phyloP scores from a whole-genome alignment of 495 filamentous ascomycete species.

The Parmelia sp. region DNA sequence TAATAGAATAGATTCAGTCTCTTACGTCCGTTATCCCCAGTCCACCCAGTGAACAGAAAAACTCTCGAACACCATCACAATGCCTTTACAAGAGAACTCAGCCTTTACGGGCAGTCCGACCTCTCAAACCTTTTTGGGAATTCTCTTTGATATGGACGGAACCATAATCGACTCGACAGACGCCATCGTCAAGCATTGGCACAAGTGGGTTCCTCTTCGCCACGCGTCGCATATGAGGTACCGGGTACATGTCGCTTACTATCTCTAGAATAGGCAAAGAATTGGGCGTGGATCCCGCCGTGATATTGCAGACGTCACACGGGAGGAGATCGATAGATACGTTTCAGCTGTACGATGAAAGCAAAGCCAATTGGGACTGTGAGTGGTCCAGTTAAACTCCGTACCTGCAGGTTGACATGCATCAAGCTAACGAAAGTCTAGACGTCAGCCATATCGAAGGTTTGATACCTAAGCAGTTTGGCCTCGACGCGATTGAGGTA shows the following conservation, averaged over 20 bases:
- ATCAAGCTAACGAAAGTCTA: slow-evolving; percentile 31
- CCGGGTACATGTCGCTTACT: slow-evolving; percentile 6
- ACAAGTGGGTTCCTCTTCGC: slow-evolving; percentile 49
- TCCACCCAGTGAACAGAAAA: background rate
- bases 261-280: slow-evolving; percentile 65
- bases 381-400: slow-evolving; percentile 35
- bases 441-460: slow-evolving; percentile 76
- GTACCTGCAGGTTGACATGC: slow-evolving; percentile 8
- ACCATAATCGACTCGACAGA: slow-evolving; percentile 74
- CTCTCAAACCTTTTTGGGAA: slow-evolving; percentile 59
- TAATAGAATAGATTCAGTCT: background rate
- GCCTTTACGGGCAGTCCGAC: slow-evolving; percentile 55
- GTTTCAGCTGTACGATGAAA: slow-evolving; percentile 63
- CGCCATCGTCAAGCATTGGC: slow-evolving; percentile 91
- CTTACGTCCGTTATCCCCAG: background rate
- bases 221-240: background rate
- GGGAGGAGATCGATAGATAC: slow-evolving; percentile 70
- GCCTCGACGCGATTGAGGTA: slow-evolving; percentile 73
- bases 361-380: slow-evolving; percentile 89
- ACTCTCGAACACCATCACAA: background rate
- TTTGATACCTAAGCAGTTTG: slow-evolving; percentile 67
- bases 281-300: slow-evolving; percentile 68
- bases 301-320: slow-evolving; percentile 83
- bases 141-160: slow-evolving; percentile 66
- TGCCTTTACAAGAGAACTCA: slow-evolving; percentile 16